Percentiles rank a stretch among this genome's conserved stretches.
Evolutionary conservation across 1,139 yeast genomes (phyloP).

Genomic region (Pichia sp.): DNA sequence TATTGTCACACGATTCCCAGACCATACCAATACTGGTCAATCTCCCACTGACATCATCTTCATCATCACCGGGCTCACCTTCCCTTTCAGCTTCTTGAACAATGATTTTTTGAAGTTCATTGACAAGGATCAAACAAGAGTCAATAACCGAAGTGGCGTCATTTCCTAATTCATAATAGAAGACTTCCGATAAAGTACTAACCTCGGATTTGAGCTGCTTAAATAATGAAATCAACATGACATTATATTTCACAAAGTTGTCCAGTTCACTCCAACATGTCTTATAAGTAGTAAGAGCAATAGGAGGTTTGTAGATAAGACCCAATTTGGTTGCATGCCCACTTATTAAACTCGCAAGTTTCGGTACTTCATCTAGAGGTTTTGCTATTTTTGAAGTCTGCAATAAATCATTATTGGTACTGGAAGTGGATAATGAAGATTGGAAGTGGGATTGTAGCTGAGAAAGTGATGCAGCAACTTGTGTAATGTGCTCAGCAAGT

Average conservation of each 20-base stretch:
- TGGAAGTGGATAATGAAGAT: neutral
- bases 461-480: conserved; percentile 1
- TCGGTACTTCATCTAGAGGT: conserved; percentile 52
- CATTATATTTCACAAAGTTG: conserved; percentile 38
- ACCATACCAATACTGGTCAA: conserved; percentile 54
- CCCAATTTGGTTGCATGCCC: conserved; percentile 81
- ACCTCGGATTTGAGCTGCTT: conserved; percentile 34
- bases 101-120: conserved; percentile 11
- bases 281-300: conserved; percentile 29
- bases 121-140: conserved; percentile 1
- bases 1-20: conserved; percentile 52
- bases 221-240: conserved; percentile 40
- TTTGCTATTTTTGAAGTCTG: conserved; percentile 32
- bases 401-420: neutral
- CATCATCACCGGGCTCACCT: conserved; percentile 1
- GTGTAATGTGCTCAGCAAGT: conserved; percentile 2
- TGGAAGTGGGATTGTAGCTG: conserved; percentile 3
- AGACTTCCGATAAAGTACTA: conserved; percentile 33
- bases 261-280: conserved; percentile 51
- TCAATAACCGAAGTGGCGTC: conserved; percentile 9
- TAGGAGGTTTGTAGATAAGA: conserved; percentile 62
- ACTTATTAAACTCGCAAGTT: conserved; percentile 52
- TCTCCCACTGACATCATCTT: conserved; percentile 24
- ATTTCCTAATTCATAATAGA: conserved; percentile 33
- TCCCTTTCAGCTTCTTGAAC: conserved; percentile 20